Conservation (phyloP, 495 filamentous ascomycete genomes). For the Podospora australis region DNA sequence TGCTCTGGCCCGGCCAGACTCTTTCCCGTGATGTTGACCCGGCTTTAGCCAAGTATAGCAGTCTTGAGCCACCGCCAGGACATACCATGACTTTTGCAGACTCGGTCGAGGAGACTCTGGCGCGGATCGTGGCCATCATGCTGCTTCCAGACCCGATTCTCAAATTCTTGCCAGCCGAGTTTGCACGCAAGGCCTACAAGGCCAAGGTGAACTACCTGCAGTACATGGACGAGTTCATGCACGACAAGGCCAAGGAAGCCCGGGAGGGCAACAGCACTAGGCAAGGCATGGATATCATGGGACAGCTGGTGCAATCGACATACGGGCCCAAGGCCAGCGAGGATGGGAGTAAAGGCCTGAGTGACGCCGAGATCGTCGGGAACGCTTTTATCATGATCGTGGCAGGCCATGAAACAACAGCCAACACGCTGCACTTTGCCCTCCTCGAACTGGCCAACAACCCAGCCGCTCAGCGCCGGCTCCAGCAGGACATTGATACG, state of each 20-base stretch:
- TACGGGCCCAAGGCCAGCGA: conserved; percentile 26
- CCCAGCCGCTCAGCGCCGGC: conserved; percentile 45
- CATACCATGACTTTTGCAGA: conserved; percentile 56
- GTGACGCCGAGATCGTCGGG: conserved; percentile 56
- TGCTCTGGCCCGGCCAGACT: conserved; percentile 50
- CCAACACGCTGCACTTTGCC: conserved; percentile 59
- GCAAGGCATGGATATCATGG: conserved; percentile 61
- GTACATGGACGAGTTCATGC: conserved; percentile 60
- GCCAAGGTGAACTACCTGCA: conserved; percentile 54
- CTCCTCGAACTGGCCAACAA: conserved; percentile 56
- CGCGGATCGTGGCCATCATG: conserved; percentile 50
- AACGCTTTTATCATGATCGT: conserved; percentile 68
- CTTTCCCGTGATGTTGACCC: conserved; percentile 32
- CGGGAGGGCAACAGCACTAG: conserved; percentile 33
- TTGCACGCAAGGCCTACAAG: conserved; percentile 38
- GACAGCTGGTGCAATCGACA: conserved; percentile 43
- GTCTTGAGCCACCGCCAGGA: conserved; percentile 38
- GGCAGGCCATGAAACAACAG: conserved; percentile 68
- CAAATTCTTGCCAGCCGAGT: conserved; percentile 43
- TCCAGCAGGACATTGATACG: conserved; percentile 57
- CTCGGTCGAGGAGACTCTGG: conserved; percentile 44
- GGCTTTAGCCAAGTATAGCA: conserved; percentile 37
- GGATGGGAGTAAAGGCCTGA: conserved; percentile 25
- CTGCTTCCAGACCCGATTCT: conserved; percentile 32
- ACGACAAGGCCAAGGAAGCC: conserved; percentile 47